phyloP scores from a whole-genome alignment of 139 green algal genomes.

The Volvox africanus region DNA sequence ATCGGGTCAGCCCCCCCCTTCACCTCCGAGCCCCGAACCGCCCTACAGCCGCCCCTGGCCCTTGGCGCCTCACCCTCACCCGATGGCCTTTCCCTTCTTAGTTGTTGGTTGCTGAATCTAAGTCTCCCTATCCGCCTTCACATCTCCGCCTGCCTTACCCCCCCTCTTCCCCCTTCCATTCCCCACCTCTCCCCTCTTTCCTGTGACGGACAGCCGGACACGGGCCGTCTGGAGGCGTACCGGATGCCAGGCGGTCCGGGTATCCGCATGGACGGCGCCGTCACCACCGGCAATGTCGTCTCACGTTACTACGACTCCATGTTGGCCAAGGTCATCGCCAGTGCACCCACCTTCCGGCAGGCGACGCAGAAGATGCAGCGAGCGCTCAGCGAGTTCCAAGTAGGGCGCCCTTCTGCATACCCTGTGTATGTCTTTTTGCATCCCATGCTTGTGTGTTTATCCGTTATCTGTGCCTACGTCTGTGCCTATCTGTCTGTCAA shows the following conservation, averaged over 20 bases:
- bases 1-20: too few relatives aligned
- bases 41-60: too few relatives aligned
- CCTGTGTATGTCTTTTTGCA: too few relatives aligned
- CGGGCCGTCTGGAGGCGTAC: conserved; percentile 87
- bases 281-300: conserved; percentile 86
- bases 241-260: conserved; percentile 88
- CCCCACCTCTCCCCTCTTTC: background rate
- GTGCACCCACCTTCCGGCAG: conserved; percentile 77
- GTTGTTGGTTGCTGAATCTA: too few relatives aligned
- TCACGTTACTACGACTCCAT: conserved; percentile 92
- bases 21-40: too few relatives aligned
- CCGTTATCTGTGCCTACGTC: too few relatives aligned
- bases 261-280: conserved; percentile 91
- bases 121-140: background rate
- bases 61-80: background rate
- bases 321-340: conserved; percentile 89
- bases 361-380: conserved; percentile 91
- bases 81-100: background rate
- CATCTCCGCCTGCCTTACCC: background rate
- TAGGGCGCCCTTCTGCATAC: background rate
- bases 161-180: background rate
- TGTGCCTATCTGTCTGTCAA: too few relatives aligned
- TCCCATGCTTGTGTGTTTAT: too few relatives aligned
- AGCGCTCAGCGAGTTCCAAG: conserved; percentile 91
- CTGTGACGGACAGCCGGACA: conserved; percentile 76